Evolutionary conservation across 225 moss, liverwort and hornwort genomes (phyloP), one percentile per base, ranked within the genome.

Genomic region (Climacium dendroides): DNA sequence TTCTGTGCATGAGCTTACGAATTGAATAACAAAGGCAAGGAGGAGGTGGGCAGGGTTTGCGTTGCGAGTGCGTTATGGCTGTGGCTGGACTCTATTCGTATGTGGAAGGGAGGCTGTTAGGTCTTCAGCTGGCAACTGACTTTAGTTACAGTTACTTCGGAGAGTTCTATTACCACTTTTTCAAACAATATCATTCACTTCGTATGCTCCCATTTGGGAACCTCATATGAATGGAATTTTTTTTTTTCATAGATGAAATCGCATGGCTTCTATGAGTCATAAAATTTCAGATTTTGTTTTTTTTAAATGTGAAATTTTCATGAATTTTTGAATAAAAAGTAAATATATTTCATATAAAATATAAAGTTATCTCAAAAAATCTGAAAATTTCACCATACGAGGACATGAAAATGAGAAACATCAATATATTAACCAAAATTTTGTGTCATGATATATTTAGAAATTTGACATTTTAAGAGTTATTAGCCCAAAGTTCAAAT

Each of bases 81-180:
- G 29, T 79, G 76, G 37, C 53, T n/a, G 83, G 73, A 50, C 57
- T 74, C 75, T 19, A 69, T 47, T 83, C 84, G 47, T 23, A 54
- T 15, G 48, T 3, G 50, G 5, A 57, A 58, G 12, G 15, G 45
- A 55, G n/a, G 47, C 30, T 19, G 74, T 23, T 43, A 25, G 39
- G 81, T n/a, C 77, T 89, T 89, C 91, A 91, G 89, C 87, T 89
- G 91, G 91, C 89, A 91, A 89, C 91, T 78, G 82, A 74, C 58
- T 87, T 64, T 19, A 13, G 84, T 41, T 89, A 65, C 80, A 57
- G 70, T 84, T 89, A 61, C 79, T 74, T 43, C 72, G 59, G 79
- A 72, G 65, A 57, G 19, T 63, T 19, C 10, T 35, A 35, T 35
- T 32, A 35, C 19, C 2, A 35, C 66, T 4, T 66, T n/a, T 66